Evolutionary conservation across 202 grass and related monocot species (phyloP).

Genomic region (Cymbopogon flexuosus): DNA sequence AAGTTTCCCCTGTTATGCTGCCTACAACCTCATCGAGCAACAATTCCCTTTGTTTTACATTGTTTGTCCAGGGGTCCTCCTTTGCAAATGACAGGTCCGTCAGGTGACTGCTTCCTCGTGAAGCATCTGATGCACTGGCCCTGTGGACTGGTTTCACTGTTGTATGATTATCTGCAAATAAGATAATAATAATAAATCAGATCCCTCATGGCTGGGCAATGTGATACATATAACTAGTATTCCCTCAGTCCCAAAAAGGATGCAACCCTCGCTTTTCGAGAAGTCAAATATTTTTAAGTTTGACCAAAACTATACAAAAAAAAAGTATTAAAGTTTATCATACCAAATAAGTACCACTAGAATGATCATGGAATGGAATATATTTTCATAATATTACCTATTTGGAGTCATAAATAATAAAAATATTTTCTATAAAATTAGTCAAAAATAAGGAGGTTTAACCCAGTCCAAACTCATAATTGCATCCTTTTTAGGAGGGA

Average conservation of each 20-base stretch:
- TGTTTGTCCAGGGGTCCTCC: conserved; percentile 86
- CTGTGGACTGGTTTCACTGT: conserved; percentile 33
- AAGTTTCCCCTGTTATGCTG: conserved; percentile 57
- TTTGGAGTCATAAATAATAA: background rate
- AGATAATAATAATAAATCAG: background rate
- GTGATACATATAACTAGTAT: background rate
- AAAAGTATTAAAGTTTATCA: background rate
- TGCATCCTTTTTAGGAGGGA: background rate
- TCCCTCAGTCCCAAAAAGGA: background rate
- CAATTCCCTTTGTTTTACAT: conserved; percentile 77
- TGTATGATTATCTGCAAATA: conserved; percentile 42
- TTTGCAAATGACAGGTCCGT: conserved; percentile 48
- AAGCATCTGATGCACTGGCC: conserved; percentile 43
- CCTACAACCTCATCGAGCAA: conserved; percentile 77
- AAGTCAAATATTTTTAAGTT: background rate
- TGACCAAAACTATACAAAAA: background rate
- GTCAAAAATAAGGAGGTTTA: background rate
- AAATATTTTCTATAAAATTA: background rate
- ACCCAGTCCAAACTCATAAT: background rate
- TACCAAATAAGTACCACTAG: background rate
- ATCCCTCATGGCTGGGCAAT: background rate
- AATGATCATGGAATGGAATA: background rate
- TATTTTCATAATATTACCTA: background rate
- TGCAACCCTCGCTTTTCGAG: background rate
- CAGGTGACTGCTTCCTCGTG: conserved; percentile 40